These are phyloP conservation scores for Vanrija sp. DNA, from an alignment of 1,284 basidiomycete species.

Conservation along the genomic window DNA sequence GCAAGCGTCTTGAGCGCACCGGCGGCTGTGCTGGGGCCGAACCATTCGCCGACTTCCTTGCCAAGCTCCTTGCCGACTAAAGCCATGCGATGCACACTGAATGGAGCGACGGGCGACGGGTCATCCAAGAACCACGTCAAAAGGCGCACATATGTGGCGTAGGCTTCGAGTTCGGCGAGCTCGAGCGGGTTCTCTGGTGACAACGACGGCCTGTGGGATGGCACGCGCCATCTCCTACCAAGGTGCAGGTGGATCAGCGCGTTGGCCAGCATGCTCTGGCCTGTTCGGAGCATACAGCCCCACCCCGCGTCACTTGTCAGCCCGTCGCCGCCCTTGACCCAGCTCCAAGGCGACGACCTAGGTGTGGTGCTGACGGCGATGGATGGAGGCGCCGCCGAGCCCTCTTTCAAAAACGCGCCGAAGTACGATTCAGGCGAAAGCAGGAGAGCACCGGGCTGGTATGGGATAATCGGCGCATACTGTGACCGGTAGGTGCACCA, in stretches of 20 bases:
- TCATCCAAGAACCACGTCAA: constrained; percentile 94
- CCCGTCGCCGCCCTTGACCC: constrained; percentile 58
- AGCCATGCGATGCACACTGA: constrained; percentile 95
- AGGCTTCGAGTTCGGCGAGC: constrained; percentile 32
- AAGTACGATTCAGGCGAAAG: constrained; percentile 48
- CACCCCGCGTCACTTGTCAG: constrained; percentile 93
- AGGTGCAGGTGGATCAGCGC: constrained; percentile 77
- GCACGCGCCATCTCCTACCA: constrained; percentile 81
- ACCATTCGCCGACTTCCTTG: constrained; percentile 96
- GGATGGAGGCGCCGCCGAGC: background rate
- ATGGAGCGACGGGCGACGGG: constrained; percentile 80
- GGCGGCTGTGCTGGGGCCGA: constrained; percentile 93
- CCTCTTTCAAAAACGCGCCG: constrained; percentile 49
- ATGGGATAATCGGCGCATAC: constrained; percentile 73
- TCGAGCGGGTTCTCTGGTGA: constrained; percentile 17
- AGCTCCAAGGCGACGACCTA: constrained; percentile 29
- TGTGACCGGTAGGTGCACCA: constrained; percentile 92
- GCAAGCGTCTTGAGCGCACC: constrained; percentile 88
- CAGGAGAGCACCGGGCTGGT: constrained; percentile 34
- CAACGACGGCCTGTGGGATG: constrained; percentile 17
- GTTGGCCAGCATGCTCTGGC: constrained; percentile 88
- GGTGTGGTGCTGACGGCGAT: constrained; percentile 2
- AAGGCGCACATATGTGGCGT: constrained; percentile 71
- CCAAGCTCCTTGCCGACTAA: constrained; percentile 90
- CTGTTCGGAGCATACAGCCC: constrained; percentile 97